phyloP scores from a whole-genome alignment of 2,329 filamentous ascomycete species.

The Talaromyces sp. region DNA sequence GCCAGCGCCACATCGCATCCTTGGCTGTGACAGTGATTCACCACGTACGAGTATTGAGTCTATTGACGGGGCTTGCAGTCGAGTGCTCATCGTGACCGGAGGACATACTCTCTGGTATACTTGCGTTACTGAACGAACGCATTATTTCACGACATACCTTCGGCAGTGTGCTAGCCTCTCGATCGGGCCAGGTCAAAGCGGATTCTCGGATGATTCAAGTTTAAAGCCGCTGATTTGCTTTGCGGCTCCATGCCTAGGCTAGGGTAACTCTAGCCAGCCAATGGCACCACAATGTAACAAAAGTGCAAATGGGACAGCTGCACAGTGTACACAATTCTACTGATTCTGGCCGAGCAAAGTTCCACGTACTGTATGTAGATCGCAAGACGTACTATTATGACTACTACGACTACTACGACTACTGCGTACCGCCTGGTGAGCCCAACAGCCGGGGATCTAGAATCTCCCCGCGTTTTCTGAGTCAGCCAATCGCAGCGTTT shows the following conservation, averaged over 20 bases:
- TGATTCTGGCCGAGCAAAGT: not conserved
- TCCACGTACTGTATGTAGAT: not conserved
- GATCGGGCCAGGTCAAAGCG: not conserved
- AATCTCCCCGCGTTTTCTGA: not conserved
- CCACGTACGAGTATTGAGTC: no score
- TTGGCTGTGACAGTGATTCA: not conserved
- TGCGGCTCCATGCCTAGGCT: not conserved
- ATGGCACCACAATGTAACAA: not conserved
- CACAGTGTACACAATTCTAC: not conserved
- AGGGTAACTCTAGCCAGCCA: not conserved
- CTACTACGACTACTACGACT: no score
- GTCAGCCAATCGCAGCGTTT: not conserved
- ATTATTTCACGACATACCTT: not conserved
- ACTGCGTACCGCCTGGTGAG: no score
- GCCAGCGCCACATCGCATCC: constrained; percentile 9
- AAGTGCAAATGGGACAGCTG: not conserved
- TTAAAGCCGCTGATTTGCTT: not conserved
- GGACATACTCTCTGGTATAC: no score
- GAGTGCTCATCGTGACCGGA: not conserved
- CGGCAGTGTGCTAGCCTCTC: not conserved
- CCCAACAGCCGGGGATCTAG: not conserved
- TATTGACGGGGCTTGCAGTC: not conserved
- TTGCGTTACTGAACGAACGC: not conserved
- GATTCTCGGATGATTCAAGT: not conserved
- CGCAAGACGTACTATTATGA: not conserved